A percentile compares a stretch with the other conserved stretches of the same genome.
Conservation (phyloP, 1,284 basidiomycete genomes). For the Phlebopus sp. region DNA sequence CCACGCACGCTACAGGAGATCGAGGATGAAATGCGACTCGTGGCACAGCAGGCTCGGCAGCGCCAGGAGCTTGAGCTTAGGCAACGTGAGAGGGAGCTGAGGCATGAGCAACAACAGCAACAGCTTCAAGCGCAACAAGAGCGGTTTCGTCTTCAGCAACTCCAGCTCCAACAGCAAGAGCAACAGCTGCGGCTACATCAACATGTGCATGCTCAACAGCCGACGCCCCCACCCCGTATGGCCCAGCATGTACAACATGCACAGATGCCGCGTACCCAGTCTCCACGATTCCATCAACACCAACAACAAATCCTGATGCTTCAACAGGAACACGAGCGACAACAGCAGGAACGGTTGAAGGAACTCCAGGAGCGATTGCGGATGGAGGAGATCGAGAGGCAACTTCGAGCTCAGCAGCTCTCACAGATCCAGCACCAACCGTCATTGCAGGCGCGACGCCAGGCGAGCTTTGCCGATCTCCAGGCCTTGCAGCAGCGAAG, state of each 20-base stretch:
- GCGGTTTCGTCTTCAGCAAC: constrained; percentile 38
- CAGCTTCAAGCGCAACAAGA: constrained; percentile 34
- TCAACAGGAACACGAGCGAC: constrained; percentile 59
- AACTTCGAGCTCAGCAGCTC: constrained; percentile 48
- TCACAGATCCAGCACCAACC: constrained; percentile 48
- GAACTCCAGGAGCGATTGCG: constrained; percentile 61
- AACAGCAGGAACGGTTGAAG: constrained; percentile 41
- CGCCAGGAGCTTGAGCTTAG: constrained; percentile 36
- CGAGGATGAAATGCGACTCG: constrained; percentile 83
- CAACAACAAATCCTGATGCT: constrained; percentile 62
- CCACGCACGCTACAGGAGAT: constrained; percentile 88
- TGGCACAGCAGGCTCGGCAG: constrained; percentile 45
- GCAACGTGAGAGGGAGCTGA: constrained; percentile 34
- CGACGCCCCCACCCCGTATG: constrained; percentile 62
- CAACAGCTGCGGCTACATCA: constrained; percentile 63
- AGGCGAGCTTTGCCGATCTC: constrained; percentile 33
- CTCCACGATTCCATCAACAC: constrained; percentile 66
- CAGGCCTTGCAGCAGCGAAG: constrained; percentile 33
- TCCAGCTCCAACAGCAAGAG: constrained; percentile 47
- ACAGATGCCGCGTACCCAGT: constrained; percentile 61
- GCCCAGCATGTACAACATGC: constrained; percentile 51
- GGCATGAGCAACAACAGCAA: constrained; percentile 40
- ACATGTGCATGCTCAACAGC: constrained; percentile 36
- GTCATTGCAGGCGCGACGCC: constrained; percentile 40
- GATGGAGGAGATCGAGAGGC: constrained; percentile 60